phyloP scores from a whole-genome alignment of 31 red algal genomes.

The Odonthalia washingtoniensis region DNA sequence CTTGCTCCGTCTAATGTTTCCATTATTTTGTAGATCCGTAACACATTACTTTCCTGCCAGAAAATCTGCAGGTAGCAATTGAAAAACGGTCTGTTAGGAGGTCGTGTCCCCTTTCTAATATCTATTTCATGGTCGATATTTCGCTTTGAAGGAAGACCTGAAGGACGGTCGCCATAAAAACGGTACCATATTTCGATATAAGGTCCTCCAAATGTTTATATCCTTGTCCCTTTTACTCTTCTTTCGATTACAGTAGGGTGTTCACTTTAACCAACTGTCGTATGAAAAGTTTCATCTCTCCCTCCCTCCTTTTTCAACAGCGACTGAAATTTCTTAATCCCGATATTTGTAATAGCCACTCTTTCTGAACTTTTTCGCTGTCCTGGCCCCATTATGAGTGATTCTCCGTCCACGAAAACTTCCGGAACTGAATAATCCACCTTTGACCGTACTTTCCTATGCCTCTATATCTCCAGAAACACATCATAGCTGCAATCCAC shows the following conservation, averaged over 20 bases:
- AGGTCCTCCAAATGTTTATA: neutral
- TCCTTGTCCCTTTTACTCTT: neutral
- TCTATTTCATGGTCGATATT: neutral
- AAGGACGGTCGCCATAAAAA: neutral
- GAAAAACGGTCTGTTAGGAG: conserved; percentile 1
- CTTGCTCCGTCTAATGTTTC: conserved; percentile 1
- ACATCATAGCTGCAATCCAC: conserved; percentile 13
- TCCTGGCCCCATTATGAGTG: neutral
- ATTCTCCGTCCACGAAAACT: neutral
- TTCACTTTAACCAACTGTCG: neutral
- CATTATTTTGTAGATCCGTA: neutral
- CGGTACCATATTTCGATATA: neutral
- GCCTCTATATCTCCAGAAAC: neutral
- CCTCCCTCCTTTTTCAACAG: neutral
- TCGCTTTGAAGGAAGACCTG: neutral
- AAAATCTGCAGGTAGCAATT: conserved; percentile 21
- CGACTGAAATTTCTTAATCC: neutral
- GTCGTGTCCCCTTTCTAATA: neutral
- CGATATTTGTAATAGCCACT: neutral
- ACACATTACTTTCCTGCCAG: neutral
- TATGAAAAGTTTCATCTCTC: neutral
- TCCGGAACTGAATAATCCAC: conserved; percentile 19
- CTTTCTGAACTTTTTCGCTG: too few species aligned
- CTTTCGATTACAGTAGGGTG: neutral
- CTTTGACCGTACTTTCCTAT: neutral